Base-by-base conservation (phyloP, 208 protist genomes). In the Leishmania arabica region DNA sequence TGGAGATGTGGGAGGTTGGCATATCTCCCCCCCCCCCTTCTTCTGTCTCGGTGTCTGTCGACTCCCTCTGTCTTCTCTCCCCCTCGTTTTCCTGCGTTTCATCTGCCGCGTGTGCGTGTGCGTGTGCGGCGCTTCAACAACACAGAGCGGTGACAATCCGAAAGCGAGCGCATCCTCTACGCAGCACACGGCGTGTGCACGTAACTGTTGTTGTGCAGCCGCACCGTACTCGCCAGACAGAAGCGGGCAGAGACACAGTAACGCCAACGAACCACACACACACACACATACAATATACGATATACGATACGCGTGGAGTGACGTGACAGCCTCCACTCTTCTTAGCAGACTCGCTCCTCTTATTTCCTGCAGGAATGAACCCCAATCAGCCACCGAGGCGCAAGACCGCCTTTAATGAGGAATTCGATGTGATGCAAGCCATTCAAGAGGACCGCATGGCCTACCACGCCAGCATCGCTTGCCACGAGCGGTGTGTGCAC, bases 381-480 rank as follows among this genome's bases (percentile, higher is more conserved):
- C 37, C 77, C n/a, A 45, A 76, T 49, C 81, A 75, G 71, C 81
- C 74, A 27, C 82, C 72, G 47, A 82, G 85, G 53, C 90, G 89
- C 31, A 89, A 87, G 70, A 88, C 84, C 73, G 86, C 86, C 17
- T 94, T 90, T 81, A 89, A 90, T 73, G 90, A 98, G 79, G 93
- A 98, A 81, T 96, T 94, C 74, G 95, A 94, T 51, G 78, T 95
- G 3, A 82, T 97, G 75, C 90, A 97, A 75, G 80, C 88, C 65
- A 96, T 98, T 64, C 95, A 98, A 56, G 95, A 98, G 77, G 91
- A 97, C 66, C 93, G 95, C 76, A 98, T 98, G 92, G 88, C 91
- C 47, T 95, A 89, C 77, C 66, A 80, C 70, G 89, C 90, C 65
- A 93, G 86, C 76, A 83, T 96, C 40, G 80, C 84, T 60, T 98